Conservation (phyloP, 1,139 yeast species). For the Yueomyces sp. region DNA sequence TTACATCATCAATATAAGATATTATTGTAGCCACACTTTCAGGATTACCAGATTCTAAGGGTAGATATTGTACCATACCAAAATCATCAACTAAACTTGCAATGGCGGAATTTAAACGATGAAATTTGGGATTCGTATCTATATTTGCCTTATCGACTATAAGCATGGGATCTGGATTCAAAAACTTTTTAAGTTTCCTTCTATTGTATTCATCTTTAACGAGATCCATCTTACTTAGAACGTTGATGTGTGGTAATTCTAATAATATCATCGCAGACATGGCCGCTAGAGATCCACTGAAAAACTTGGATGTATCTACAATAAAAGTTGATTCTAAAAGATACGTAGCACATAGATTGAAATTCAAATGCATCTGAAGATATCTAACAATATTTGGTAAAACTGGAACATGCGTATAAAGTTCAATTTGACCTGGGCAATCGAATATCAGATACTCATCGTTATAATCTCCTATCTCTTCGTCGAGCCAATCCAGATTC, state of each 20-base stretch:
- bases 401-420: conserved; percentile 89
- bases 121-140: conserved; percentile 53
- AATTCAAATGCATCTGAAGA: conserved; percentile 63
- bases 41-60: conserved; percentile 72
- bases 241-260: conserved; percentile 89
- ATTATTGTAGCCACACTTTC: conserved; percentile 73
- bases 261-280: conserved; percentile 96
- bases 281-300: conserved; percentile 90
- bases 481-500: conserved; percentile 93
- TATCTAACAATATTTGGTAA: conserved; percentile 81
- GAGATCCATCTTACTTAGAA: conserved; percentile 75
- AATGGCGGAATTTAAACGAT: conserved; percentile 63
- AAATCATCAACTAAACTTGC: conserved; percentile 90
- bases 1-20: conserved; percentile 88
- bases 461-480: conserved; percentile 83
- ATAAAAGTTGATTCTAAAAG: conserved; percentile 89
- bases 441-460: conserved; percentile 92
- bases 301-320: conserved; percentile 79
- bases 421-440: conserved; percentile 96
- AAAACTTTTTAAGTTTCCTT: conserved; percentile 66
- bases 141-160: conserved; percentile 32
- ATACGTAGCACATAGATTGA: conserved; percentile 85
- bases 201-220: conserved; percentile 63
- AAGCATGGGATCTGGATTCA: conserved; percentile 84
- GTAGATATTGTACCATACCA: conserved; percentile 96